These are phyloP conservation scores for Pythium rhizo-oryzae DNA, from an alignment of 352 stramenopile species.

Conservation along the genomic window DNA sequence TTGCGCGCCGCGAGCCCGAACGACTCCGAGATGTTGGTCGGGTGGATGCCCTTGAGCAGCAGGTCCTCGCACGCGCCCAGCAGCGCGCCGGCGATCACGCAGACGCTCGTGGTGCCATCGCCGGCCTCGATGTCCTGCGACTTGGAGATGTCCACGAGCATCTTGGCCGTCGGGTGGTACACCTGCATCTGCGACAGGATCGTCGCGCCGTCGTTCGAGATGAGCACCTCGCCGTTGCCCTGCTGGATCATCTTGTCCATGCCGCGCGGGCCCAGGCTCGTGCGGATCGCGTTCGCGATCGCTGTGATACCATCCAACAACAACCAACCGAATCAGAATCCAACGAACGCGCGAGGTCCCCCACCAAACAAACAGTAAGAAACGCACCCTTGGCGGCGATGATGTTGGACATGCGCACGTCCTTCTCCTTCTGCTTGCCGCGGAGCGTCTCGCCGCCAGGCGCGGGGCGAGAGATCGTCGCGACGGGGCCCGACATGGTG, in stretches of 20 bases:
- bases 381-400: slow-evolving; percentile 95
- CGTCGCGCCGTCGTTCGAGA: slow-evolving; percentile 99
- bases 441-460: slow-evolving; percentile 72
- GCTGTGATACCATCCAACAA: slow-evolving; percentile 52
- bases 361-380: too few species aligned
- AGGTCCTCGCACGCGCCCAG: slow-evolving; percentile 95
- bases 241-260: slow-evolving; percentile 99
- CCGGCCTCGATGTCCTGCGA: slow-evolving; percentile 99
- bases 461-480: slow-evolving; percentile 60
- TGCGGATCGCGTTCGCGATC: slow-evolving; percentile 98
- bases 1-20: slow-evolving; percentile 94
- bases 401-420: slow-evolving; percentile 99
- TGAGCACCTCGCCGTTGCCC: slow-evolving; percentile 97
- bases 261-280: slow-evolving; percentile 96
- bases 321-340: not conserved
- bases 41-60: slow-evolving; percentile 97
- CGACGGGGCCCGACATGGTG: slow-evolving; percentile 36
- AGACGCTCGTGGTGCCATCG: slow-evolving; percentile 97
- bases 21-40: slow-evolving; percentile 96
- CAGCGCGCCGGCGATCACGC: slow-evolving; percentile 98
- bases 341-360: too few species aligned
- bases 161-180: slow-evolving; percentile 99
- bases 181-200: slow-evolving; percentile 99
- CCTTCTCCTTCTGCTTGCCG: slow-evolving; percentile 96
- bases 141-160: slow-evolving; percentile 99